These are phyloP conservation scores for Backusella mclennaniae DNA, from an alignment of 192 early-diverging fungal species.

Conservation along the genomic window DNA sequence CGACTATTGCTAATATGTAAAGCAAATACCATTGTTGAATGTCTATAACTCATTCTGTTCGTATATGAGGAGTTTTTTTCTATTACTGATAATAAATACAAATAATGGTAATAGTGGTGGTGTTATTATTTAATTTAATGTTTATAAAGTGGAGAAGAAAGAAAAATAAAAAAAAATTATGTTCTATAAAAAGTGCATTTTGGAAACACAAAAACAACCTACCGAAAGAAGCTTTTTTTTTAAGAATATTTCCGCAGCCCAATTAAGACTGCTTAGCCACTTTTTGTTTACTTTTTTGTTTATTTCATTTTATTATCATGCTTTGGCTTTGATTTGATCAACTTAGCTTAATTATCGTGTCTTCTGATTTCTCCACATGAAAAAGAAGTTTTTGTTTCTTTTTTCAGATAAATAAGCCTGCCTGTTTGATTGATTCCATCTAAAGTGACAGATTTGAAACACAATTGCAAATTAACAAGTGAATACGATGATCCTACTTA, in stretches of 20 bases:
- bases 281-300: background rate
- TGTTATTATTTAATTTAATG: background rate
- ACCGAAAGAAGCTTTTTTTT: conserved; percentile 6
- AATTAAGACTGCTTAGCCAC: background rate
- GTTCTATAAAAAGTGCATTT: background rate
- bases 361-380: background rate
- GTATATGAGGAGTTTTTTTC: background rate
- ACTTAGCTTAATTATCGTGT: background rate
- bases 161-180: background rate
- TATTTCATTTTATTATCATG: background rate
- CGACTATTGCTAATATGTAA: background rate
- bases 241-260: background rate
- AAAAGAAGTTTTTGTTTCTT: background rate
- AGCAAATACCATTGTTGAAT: background rate
- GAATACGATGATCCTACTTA: background rate
- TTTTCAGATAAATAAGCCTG: background rate
- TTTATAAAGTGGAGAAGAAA: background rate
- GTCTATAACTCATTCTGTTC: background rate
- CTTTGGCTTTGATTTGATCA: conserved; percentile 4
- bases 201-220: conserved; percentile 3
- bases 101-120: background rate
- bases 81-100: background rate
- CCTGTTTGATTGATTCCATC: background rate
- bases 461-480: background rate
- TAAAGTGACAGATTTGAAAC: background rate